Evolutionary conservation across 2,329 filamentous ascomycete species (phyloP), one percentile per base, ranked within the genome.

Genomic region (Diaporthe sp.): DNA sequence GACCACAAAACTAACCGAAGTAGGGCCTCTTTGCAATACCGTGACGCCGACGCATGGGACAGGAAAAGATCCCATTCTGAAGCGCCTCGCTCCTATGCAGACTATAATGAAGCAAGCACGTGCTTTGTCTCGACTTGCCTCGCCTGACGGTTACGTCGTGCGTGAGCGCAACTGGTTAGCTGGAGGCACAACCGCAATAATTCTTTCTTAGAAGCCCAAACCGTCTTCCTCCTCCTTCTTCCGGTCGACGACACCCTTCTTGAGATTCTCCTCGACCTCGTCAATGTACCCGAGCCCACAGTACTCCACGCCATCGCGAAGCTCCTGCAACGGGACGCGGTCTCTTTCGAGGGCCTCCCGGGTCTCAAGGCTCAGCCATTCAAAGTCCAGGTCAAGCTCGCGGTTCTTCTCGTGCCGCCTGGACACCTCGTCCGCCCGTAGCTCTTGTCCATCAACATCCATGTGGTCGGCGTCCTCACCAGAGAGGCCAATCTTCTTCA

Each of bases 381-480:
- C 75, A 13, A 79, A 67, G 28, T 76, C 74, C 19, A 81, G 69
- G 34, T 79, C 79, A 10, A 79, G 28, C 15, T 37, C 39, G 46
- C 42, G 53, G 44, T 78, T 79, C 34, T 58, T 46, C 22, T 46
- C 68, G 42, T 79, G 77, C 19, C 42, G 49, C 22, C 73, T 51
- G 17, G 62, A 59, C 10, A 76, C 12, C 5, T 67, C 44, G 15
- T 42, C n/a, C 28, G 67, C 34, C 34, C 12, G 19, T 25, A 9
- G 37, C 58, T 55, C 49, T 42, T 13, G 25, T 12, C 25, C 71
- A 9, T 68, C 51, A 46, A 65, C 28, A 8, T 25, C 71, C 51
- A 28, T 73, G 28, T 46, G 17, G 19, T 62, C 68, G 2, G 49
- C 31, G 17, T 44, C 53, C 3, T 39, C 53, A 7, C 34, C 22